Base-by-base conservation (phyloP, 768 basidiomycete genomes). In the Hericium alpestre region DNA sequence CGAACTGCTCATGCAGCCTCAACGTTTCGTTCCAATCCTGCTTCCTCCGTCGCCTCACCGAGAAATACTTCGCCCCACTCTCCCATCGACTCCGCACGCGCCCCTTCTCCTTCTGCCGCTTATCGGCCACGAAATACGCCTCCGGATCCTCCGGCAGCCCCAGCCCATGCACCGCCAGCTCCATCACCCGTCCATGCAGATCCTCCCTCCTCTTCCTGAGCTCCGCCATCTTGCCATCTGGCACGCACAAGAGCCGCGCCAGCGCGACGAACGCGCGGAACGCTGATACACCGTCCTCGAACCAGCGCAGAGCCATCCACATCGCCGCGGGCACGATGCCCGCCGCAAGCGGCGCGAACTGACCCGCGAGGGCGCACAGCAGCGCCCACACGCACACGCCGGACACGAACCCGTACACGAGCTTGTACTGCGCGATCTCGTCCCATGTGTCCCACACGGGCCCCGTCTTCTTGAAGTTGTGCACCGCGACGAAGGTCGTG, bases 261-360 rank as follows among this genome's bases (percentile, higher is more conserved):
- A 93, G 77, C 1, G 84, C 73, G 0, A 74, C 71, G 59, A 86
- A 79, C 3, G 92, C 92, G 46, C 92, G 82, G 65, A 87, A 83
- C 4, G 90, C 81, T 0, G 90, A 80, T 3, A 90, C 76, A 1
- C 85, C 83, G 62, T 93, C 92, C 66, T 94, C 92, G 41, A 89
- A 74, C 90, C 90, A 93, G 53, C 92, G 82, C 58, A 94, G 74
- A 16, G 87, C 79, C 74, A 93, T 83, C 91, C 92, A 94, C 92
- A 93, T 92, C 61, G 85, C 64, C 4, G 77, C 74, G 2, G 90
- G 91, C 6, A 91, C 78, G 27, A 82, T 64, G 53, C 84, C 65
- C 25, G 76, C 64, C 4, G 86, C 86, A 55, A 89, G 65, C 10
- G 69, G 65, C 8, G 81, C 76, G 60, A 87, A 68, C 2, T 83